A percentile compares a stretch with the other conserved stretches of the same genome.
phyloP scores from a whole-genome alignment of 2,329 filamentous ascomycete genomes.

The Cladosporium halotolerans region DNA sequence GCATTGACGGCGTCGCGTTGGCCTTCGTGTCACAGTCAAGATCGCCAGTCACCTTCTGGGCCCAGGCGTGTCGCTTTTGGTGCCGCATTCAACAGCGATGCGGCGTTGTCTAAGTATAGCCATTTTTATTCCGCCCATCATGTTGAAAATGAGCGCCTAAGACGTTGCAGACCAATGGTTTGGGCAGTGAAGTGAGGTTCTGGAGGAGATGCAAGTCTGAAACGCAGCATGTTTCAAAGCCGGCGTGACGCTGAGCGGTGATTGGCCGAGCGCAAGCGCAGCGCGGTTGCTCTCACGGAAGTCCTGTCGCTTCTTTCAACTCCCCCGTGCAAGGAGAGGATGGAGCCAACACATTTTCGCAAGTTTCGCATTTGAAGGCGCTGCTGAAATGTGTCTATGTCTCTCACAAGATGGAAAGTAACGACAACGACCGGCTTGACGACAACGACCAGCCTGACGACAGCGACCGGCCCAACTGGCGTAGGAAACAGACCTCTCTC shows the following conservation, averaged over 20 bases:
- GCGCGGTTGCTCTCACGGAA: not conserved
- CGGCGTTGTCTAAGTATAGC: not conserved
- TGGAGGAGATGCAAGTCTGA: not conserved
- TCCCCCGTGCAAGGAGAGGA: not conserved
- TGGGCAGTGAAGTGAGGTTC: not conserved
- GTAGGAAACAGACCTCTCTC: constrained; percentile 29
- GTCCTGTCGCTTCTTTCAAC: not conserved
- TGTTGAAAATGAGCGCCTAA: not conserved
- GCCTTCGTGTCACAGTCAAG: not conserved
- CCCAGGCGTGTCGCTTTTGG: not conserved
- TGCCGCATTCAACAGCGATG: not conserved
- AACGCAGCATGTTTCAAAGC: not conserved
- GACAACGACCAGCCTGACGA: not conserved
- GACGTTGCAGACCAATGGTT: not conserved
- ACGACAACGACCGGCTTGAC: not conserved
- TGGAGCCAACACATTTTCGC: not conserved
- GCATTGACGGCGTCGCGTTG: constrained; percentile 5
- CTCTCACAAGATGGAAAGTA: not conserved
- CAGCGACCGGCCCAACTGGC: not conserved
- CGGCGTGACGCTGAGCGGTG: not conserved
- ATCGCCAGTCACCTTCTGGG: not conserved
- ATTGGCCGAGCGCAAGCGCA: constrained; percentile 6
- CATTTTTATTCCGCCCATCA: not conserved
- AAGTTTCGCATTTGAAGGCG: not conserved
- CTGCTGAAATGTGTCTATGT: not conserved